These are phyloP conservation scores for Pichia sp. DNA, from an alignment of 1,139 yeast genomes.

Conservation along the genomic window DNA sequence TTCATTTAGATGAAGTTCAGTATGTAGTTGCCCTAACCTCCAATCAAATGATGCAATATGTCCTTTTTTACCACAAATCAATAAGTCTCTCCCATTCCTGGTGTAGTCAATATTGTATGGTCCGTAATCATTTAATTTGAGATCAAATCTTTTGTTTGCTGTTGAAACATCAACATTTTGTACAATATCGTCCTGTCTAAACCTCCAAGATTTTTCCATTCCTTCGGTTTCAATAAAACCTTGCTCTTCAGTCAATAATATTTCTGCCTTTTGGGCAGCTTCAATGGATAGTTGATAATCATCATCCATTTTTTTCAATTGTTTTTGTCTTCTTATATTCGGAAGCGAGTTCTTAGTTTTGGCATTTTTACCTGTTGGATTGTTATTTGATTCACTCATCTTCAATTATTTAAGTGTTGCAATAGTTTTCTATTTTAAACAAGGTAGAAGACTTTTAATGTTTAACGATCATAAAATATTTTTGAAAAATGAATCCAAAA, in stretches of 20 bases:
- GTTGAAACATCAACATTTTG: constrained; percentile 76
- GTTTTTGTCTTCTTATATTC: constrained; percentile 10
- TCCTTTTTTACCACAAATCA: constrained; percentile 85
- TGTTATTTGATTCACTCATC: too few relatives aligned
- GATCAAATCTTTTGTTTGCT: constrained; percentile 64
- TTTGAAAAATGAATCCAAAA: not conserved
- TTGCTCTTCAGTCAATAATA: constrained; percentile 71
- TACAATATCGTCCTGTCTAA: constrained; percentile 71
- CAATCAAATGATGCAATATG: constrained; percentile 96
- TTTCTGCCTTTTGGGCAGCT: constrained; percentile 81
- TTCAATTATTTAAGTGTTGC: too few relatives aligned
- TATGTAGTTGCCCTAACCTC: constrained; percentile 75
- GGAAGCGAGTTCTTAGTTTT: not conserved
- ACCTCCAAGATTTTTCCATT: constrained; percentile 86
- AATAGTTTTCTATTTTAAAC: too few relatives aligned
- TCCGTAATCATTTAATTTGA: constrained; percentile 71
- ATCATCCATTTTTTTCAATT: constrained; percentile 58
- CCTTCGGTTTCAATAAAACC: constrained; percentile 90
- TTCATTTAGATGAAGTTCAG: constrained; percentile 81
- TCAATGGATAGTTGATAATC: constrained; percentile 71
- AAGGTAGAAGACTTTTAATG: too few relatives aligned
- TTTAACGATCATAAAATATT: not conserved
- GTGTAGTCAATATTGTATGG: constrained; percentile 81
- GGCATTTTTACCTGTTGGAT: not conserved
- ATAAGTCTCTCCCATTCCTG: constrained; percentile 76